phyloP scores from a whole-genome alignment of 345 rosid species.

The Salix dunnii region DNA sequence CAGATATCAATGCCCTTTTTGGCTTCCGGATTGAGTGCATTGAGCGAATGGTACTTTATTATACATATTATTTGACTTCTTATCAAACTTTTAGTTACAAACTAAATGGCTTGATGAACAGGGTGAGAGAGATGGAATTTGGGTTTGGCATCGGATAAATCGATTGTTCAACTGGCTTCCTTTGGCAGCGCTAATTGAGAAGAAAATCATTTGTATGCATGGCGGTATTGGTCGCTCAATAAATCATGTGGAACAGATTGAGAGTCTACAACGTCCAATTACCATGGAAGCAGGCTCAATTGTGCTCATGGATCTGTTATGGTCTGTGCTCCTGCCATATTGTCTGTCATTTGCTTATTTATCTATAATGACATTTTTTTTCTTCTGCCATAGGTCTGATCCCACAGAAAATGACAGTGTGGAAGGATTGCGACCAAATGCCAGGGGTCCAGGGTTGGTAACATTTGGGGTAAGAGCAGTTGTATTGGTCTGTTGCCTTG shows the following conservation, averaged over 20 bases:
- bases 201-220: conserved; percentile 97
- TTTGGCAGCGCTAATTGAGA: conserved; percentile 89
- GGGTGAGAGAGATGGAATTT: conserved; percentile 99
- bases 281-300: conserved; percentile 97
- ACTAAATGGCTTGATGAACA: conserved; percentile 33
- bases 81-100: conserved; percentile 15
- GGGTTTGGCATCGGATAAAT: conserved; percentile 97
- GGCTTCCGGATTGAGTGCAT: conserved; percentile 97
- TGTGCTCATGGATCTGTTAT: conserved; percentile 92
- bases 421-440: conserved; percentile 95
- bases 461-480: conserved; percentile 83
- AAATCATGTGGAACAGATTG: conserved; percentile 94
- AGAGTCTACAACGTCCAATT: conserved; percentile 90
- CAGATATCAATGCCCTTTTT: conserved; percentile 98
- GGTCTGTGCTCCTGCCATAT: conserved; percentile 48
- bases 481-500: not conserved
- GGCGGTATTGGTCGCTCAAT: conserved; percentile 99
- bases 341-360: conserved; percentile 4
- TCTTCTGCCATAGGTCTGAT: conserved; percentile 68
- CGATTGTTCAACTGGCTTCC: conserved; percentile 98
- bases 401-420: conserved; percentile 99
- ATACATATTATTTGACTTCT: conserved; percentile 15
- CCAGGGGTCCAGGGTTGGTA: conserved; percentile 97
- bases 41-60: conserved; percentile 82
- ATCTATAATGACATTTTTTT: conserved; percentile 14